phyloP scores from a whole-genome alignment of 2,329 filamentous ascomycete genomes.

The Alternaria atra region DNA sequence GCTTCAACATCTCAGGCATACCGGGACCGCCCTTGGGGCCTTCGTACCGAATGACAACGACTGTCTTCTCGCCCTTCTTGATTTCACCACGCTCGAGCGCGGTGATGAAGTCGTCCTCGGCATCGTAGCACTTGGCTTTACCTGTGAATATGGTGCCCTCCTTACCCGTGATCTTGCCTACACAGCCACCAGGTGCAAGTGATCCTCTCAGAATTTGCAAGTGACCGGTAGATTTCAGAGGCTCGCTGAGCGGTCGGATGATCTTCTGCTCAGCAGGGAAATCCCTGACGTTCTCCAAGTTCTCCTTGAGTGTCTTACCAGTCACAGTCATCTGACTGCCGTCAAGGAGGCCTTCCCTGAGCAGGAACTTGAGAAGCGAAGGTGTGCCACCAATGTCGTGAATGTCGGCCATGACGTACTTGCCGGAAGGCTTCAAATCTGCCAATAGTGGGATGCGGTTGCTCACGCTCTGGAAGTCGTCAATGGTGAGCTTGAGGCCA shows the following conservation, averaged over 20 bases:
- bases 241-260: constrained; percentile 72
- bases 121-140: constrained; percentile 75
- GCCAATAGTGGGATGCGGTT: constrained; percentile 61
- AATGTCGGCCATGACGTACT: constrained; percentile 69
- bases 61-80: constrained; percentile 79
- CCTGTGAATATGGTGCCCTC: constrained; percentile 74
- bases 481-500: constrained; percentile 60
- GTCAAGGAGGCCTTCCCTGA: constrained; percentile 60
- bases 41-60: constrained; percentile 78
- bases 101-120: constrained; percentile 73
- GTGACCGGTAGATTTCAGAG: constrained; percentile 76
- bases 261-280: constrained; percentile 76
- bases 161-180: constrained; percentile 81
- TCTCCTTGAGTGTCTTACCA: constrained; percentile 60
- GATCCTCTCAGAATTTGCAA: constrained; percentile 76
- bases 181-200: constrained; percentile 73
- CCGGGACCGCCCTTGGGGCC: constrained; percentile 77
- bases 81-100: constrained; percentile 73
- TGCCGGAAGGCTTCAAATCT: constrained; percentile 62
- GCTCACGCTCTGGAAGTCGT: constrained; percentile 62
- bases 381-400: constrained; percentile 62
- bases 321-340: constrained; percentile 61
- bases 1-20: constrained; percentile 80
- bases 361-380: constrained; percentile 59
- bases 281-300: constrained; percentile 64